Percentiles rank a stretch among this genome's conserved stretches.
Conservation (phyloP, 139 green algal genomes). For the Auxenochlorella pyrenoidosa region DNA sequence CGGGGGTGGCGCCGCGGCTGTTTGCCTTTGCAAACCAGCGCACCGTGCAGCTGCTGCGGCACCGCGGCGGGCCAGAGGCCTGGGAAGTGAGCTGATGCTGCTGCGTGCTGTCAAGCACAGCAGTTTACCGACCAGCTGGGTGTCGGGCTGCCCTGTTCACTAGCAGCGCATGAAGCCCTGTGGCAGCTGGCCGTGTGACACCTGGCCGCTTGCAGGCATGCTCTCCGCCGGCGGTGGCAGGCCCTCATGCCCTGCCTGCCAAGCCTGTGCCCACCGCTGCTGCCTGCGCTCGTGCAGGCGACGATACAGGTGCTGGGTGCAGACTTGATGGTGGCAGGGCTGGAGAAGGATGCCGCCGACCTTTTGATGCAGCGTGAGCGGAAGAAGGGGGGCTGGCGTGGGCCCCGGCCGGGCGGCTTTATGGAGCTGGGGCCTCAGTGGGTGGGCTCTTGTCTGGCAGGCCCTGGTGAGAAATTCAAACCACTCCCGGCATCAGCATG, state of each 20-base stretch:
- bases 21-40: background rate
- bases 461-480: too few relatives aligned
- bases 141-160: too few relatives aligned
- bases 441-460: too few relatives aligned
- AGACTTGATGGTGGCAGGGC: conserved; percentile 7
- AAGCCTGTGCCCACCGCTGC: background rate
- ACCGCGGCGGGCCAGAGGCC: background rate
- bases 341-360: conserved; percentile 17
- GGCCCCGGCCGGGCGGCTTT: background rate
- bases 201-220: too few relatives aligned
- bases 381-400: too few relatives aligned
- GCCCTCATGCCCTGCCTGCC: too few relatives aligned
- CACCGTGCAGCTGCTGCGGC: background rate
- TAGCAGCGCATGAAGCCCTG: too few relatives aligned
- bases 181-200: too few relatives aligned
- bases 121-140: too few relatives aligned
- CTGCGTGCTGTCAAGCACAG: background rate
- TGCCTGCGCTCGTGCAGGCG: background rate
- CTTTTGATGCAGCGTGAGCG: conserved; percentile 19
- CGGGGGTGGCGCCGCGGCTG: background rate
- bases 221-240: too few relatives aligned
- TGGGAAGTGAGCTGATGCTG: background rate
- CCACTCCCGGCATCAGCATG: too few relatives aligned
- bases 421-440: too few relatives aligned
- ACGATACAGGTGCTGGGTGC: conserved; percentile 3